phyloP scores from a whole-genome alignment of 2,329 filamentous ascomycete genomes.

The Colletotrichum brevisporum region DNA sequence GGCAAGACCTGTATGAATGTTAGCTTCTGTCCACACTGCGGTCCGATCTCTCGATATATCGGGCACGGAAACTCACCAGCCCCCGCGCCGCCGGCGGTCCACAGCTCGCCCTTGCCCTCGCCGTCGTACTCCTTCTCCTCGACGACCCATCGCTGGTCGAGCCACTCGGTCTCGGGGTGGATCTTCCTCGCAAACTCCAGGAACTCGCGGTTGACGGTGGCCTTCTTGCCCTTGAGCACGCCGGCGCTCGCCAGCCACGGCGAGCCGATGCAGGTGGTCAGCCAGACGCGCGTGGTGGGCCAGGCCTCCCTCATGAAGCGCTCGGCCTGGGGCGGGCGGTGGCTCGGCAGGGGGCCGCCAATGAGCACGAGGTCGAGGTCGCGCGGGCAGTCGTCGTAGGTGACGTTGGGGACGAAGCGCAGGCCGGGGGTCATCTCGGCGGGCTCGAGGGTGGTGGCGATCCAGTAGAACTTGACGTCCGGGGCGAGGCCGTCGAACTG shows the following conservation, averaged over 20 bases:
- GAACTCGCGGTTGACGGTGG: conserved; percentile 54
- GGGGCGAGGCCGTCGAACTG: conserved; percentile 44
- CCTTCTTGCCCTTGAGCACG: conserved; percentile 53
- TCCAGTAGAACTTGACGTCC: conserved; percentile 55
- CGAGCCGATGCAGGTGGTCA: conserved; percentile 55
- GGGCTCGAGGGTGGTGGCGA: conserved; percentile 51
- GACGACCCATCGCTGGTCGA: conserved; percentile 55
- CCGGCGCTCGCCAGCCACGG: conserved; percentile 56
- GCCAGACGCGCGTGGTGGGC: conserved; percentile 50
- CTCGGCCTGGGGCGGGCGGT: conserved; percentile 50
- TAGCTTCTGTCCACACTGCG: neutral
- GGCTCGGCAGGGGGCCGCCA: conserved; percentile 51
- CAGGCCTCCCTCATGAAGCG: conserved; percentile 54
- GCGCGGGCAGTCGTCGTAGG: conserved; percentile 56
- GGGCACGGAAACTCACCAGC: conserved; percentile 47
- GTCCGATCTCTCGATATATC: too few species aligned
- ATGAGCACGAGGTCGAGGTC: conserved; percentile 57
- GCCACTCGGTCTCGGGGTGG: conserved; percentile 53
- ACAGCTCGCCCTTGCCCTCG: conserved; percentile 50
- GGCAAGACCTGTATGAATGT: neutral
- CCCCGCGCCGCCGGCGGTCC: conserved; percentile 55
- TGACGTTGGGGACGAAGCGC: conserved; percentile 52
- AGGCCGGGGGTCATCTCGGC: conserved; percentile 50
- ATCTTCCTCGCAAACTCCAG: conserved; percentile 46
- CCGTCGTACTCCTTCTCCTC: conserved; percentile 49